Percentiles rank a stretch among this genome's conserved stretches.
Evolutionary conservation across 1,284 basidiomycete genomes (phyloP).

Genomic region (Crocinoboletus sp.): DNA sequence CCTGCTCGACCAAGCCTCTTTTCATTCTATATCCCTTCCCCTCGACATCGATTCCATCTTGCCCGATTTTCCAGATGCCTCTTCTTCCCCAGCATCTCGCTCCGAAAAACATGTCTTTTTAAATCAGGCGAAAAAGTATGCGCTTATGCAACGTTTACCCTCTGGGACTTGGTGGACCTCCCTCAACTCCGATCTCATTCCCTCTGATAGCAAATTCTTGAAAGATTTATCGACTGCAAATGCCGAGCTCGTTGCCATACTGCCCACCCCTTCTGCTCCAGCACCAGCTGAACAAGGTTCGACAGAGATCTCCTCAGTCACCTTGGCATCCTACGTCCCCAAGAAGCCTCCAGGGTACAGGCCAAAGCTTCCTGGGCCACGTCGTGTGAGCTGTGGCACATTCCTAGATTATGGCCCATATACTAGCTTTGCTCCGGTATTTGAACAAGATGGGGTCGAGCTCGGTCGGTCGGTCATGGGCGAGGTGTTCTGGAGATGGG

Average conservation of each 20-base stretch:
- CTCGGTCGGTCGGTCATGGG: constrained; percentile 57
- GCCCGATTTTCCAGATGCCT: constrained; percentile 25
- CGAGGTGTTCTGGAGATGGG: constrained; percentile 47
- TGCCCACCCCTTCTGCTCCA: constrained; percentile 53
- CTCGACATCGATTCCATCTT: constrained; percentile 45
- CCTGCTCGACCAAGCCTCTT: constrained; percentile 65
- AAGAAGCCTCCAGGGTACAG: constrained; percentile 37
- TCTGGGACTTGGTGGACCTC: constrained; percentile 75
- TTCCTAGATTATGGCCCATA: constrained; percentile 75
- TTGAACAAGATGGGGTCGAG: constrained; percentile 67
- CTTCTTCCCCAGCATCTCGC: constrained; percentile 25
- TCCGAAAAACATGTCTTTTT: constrained; percentile 24
- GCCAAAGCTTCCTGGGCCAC: constrained; percentile 41
- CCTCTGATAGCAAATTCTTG: constrained; percentile 37
- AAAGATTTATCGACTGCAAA: constrained; percentile 55
- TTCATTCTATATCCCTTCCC: constrained; percentile 41
- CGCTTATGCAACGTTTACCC: constrained; percentile 71
- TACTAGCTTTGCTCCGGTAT: constrained; percentile 70
- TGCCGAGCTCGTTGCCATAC: constrained; percentile 67
- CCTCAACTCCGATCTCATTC: constrained; percentile 45
- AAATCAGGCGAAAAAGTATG: constrained; percentile 48
- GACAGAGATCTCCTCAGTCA: constrained; percentile 23
- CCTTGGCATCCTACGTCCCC: constrained; percentile 41
- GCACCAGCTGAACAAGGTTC: constrained; percentile 24
- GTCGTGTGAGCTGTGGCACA: constrained; percentile 53